Evolutionary conservation across 345 rosid species (phyloP), one percentile per base, ranked within the genome.

Genomic region (Populus ilicifolia): DNA sequence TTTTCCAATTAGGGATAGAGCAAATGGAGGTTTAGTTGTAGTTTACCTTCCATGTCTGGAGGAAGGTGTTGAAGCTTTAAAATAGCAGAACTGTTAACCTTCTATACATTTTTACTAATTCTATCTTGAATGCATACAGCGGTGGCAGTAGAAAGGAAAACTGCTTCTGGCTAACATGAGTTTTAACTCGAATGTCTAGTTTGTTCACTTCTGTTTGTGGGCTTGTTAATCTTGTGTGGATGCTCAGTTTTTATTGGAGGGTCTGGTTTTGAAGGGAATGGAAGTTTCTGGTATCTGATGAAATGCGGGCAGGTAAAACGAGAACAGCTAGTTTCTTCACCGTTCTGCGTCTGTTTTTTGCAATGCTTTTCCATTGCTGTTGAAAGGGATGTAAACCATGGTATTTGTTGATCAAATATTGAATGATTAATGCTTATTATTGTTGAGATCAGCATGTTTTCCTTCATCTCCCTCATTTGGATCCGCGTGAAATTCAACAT

Each of bases 1-100:
- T 74, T 84, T 89, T 87, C 90, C 90, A 76, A 52, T 73, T 83
- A 84, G 89, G 90, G 85, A 86, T 83, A 76, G 90, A 83, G 88
- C 92, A 75, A 78, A 85, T 84, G 90, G 90, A 83, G 90, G 92
- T 85, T 83, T 59, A 18, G 75, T 86, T 88, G 85, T 80, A 70
- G 85, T 70, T 71, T 83, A 81, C 86, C 88, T 82, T 84, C 86
- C 85, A 78, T 81, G 77, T 74, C 59, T 65, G 41, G 74, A 68
- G 80, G 83, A 69, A 75, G 80, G 77, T 71, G 83, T 87, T 48
- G 79, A 86, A 86, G 78, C 83, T 79, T 69, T 73, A 62, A 44
- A 21, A 69, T 50, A 65, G 80, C 69, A 74, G 81, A 82, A 27
- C 80, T 82, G 59, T 77, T 75, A 46, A 81, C 79, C 67, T 77